These are phyloP conservation scores for Onygena corvina DNA, from an alignment of 2,329 filamentous ascomycete species.

Conservation along the genomic window DNA sequence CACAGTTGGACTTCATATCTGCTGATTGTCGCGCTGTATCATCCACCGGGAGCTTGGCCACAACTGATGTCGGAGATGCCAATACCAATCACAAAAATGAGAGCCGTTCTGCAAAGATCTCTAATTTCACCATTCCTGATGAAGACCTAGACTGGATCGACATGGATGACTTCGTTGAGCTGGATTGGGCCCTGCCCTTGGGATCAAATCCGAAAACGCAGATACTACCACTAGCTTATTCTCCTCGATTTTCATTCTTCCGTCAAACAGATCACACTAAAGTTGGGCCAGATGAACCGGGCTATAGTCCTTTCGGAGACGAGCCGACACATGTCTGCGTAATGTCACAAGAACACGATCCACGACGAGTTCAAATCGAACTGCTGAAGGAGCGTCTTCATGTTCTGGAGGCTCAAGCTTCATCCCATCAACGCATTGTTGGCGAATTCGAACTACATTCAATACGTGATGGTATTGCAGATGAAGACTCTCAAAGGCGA, in stretches of 20 bases:
- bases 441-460: constrained; percentile 60
- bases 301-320: constrained; percentile 80
- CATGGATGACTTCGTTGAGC: constrained; percentile 97
- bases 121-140: constrained; percentile 88
- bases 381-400: constrained; percentile 71
- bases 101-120: constrained; percentile 49
- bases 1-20: constrained; percentile 79
- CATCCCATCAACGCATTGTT: constrained; percentile 58
- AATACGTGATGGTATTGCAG: constrained; percentile 44
- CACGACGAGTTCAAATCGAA: constrained; percentile 73
- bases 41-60: constrained; percentile 67
- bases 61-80: constrained; percentile 61
- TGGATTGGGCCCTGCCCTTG: constrained; percentile 89
- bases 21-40: constrained; percentile 90
- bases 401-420: constrained; percentile 66
- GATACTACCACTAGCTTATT: constrained; percentile 81
- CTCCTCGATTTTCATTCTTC: constrained; percentile 94
- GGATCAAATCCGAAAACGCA: constrained; percentile 86
- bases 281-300: constrained; percentile 58
- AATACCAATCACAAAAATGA: constrained; percentile 47
- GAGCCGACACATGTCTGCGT: constrained; percentile 92
- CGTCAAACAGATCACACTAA: constrained; percentile 86
- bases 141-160: constrained; percentile 95
- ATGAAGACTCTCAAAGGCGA: constrained; percentile 31
- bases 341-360: constrained; percentile 84